Evolutionary conservation across 2,329 filamentous ascomycete species (phyloP), one percentile per base, ranked within the genome.

Genomic region (Thielaviopsis punctulata): DNA sequence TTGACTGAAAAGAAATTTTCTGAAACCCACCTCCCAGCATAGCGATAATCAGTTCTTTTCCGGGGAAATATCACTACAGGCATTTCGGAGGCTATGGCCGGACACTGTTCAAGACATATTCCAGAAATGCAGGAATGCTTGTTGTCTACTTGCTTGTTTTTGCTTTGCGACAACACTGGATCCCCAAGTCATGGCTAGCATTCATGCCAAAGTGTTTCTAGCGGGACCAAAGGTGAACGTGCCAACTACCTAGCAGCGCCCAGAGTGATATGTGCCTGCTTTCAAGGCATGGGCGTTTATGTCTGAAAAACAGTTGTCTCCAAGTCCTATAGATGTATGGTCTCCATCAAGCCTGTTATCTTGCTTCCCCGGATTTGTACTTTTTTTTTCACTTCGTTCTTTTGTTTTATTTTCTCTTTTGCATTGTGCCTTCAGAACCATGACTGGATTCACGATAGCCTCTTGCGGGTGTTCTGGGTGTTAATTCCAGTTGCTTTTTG

Each of bases 1-100:
- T 98, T 68, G 92, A 98, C 71, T 98, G 84, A 89, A 49, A 49
- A 52, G 9, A 33, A 10, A 18, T 15, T 36, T 36, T 36, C 13
- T 36, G 30, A 36, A 36, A 36, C 13, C n/a, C 30, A 2, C 30
- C 30, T 36, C 5, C n/a, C 30, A 36, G 13, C 30, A 36, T 36
- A n/a, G n/a, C 10, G 30, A 36, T 36, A 36, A 36, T 36, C 30
- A 15, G 30, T 36, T 36, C 30, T 36, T 15, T 15, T 36, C 7
- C 30, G 13, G 9, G 30, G 30, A 36, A 36, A 15, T 15, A 36
- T 9, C 7, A 36, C n/a, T 36, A 15, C 13, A 36, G 30, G 30
- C 30, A n/a, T 46, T 46, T 46, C 23, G n/a, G 45, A 46, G 22
- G 15, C 22, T n/a, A 18, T 27, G 45, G 25, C 45, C 18, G 15